Evolutionary conservation across 2,329 filamentous ascomycete genomes (phyloP).

Genomic region (Ophiostoma fasciatum): DNA sequence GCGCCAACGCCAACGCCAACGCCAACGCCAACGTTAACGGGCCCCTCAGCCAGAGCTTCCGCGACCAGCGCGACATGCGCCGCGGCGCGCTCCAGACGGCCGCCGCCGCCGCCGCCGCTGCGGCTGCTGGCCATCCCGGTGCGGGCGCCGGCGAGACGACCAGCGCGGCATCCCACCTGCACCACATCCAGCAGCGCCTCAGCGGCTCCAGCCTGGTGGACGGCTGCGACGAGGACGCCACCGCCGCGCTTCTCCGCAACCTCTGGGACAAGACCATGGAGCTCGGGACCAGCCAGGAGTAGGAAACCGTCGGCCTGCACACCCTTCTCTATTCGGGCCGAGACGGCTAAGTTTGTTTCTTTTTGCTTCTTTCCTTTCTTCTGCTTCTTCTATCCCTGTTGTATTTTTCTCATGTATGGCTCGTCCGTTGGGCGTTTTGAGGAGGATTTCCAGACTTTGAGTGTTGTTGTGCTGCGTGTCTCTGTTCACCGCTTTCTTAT

Average conservation of each 20-base stretch:
- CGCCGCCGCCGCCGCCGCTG: background rate
- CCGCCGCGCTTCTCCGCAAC: constrained; percentile 36
- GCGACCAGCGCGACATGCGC: constrained; percentile 15
- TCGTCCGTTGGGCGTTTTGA: too few relatives aligned
- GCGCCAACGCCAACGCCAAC: background rate
- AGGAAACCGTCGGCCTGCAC: too few relatives aligned
- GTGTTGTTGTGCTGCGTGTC: too few relatives aligned
- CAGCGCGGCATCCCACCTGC: constrained; percentile 11
- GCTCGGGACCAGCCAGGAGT: constrained; percentile 39
- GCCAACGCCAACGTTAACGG: background rate
- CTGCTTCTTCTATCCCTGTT: too few relatives aligned
- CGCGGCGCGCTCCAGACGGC: constrained; percentile 8
- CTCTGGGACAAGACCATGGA: constrained; percentile 49
- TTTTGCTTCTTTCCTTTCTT: too few relatives aligned
- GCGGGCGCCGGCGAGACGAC: constrained; percentile 14
- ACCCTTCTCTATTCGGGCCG: too few relatives aligned
- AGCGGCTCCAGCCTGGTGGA: constrained; percentile 36
- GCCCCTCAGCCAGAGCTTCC: constrained; percentile 25
- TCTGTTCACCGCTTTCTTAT: too few relatives aligned
- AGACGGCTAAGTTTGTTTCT: too few relatives aligned
- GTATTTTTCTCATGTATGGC: too few relatives aligned
- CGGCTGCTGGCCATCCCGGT: background rate
- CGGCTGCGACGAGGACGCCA: constrained; percentile 34
- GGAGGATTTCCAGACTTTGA: too few relatives aligned
- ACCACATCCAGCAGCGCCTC: constrained; percentile 24